Base-by-base conservation (phyloP, 768 basidiomycete species). In the Mycena vulgaris region DNA sequence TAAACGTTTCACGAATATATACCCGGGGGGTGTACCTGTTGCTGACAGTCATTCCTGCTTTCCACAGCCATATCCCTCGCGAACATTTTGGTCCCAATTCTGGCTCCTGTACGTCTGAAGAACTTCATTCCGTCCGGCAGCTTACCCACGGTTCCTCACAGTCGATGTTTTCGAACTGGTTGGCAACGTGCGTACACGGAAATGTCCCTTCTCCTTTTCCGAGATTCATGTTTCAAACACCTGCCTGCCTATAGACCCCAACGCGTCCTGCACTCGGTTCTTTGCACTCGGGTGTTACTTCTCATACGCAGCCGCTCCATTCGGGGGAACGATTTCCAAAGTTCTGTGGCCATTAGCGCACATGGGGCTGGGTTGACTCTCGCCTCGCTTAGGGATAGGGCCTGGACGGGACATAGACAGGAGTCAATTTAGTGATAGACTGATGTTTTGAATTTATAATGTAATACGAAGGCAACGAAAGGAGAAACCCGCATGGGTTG, bases 51-150 rank as follows among this genome's bases (percentile, higher is more conserved):
- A n/a, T 23, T n/a, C 42, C 3, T 25, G 48, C 45, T 9, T 27
- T 27, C 23, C 14, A 2, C 58, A 84, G 84, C 63, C 0, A 77
- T 86, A 5, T 82, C 84, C 23, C 30, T 85, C 21, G 80, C 81
- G 17, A 86, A 86, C 66, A 78, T 84, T 27, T 59, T 84, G 35
- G 79, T 83, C 7, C 81, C 84, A 4, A 76, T 82, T 3, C 71
- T 79, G 28, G 80, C 78, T 11, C 81, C 82, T 16, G 84, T 84
- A 61, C 48, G 51, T 52, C 30, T 27, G 21, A 5, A 2, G 23
- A 17, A 17, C 4, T 5, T 8, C 11, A 16, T 5, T 28, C 23
- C 8, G 1, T 58, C 8, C 23, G n/a, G n/a, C 16, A n/a, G 13
- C 23, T 21, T 14, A 33, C 37, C 25, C 6, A 58, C 17, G 13